Base-by-base conservation (phyloP, 2,329 filamentous ascomycete genomes). In the Aspergillus quadrilineatus region DNA sequence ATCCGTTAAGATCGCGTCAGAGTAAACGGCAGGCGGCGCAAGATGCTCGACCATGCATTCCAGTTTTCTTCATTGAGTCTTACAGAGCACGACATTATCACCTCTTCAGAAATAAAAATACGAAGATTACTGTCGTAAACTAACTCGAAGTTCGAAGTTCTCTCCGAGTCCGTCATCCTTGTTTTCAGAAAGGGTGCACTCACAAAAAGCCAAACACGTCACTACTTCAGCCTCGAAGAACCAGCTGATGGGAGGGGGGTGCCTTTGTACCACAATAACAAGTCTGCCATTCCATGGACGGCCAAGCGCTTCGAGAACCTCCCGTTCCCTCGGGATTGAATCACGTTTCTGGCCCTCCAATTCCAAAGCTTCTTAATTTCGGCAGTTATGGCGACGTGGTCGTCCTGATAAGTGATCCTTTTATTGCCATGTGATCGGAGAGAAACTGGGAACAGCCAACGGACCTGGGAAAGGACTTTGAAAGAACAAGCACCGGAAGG, bases 231-330 rank as follows among this genome's bases (percentile, higher is more conserved):
- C 52, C 44, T 42, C 52, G 44, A 49, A 9, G 46, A 54, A n/a
- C 44, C 51, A 53, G 34, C 52, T 54, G 51, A 53, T 42, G 17
- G 32, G 26, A n/a, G 36, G 48, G 43, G 32, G 46, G 36, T 53
- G 51, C 52, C 45, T 48, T 49, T 54, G 52, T 54, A 43, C 52
- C 52, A 54, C 52, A 48, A 49, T 48, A 43, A 30, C 52, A 37
- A 14, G 14, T 36, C 36, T 34, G 32, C 44, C 52, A 49, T 43
- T 42, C 52, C 52, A 28, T 48, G 52, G 45, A 48, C 36, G 17
- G 44, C 45, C 34, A 44, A 49, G 37, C 36, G 29, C 36, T 43
- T 47, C 30, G 30, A 52, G 41, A 17, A 37, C 34, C n/a, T n/a
- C 34, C 49, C 37, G 17, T 53, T 12, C 50, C 28, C 22, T 44